Percentiles rank a stretch among this genome's conserved stretches.
phyloP scores from a whole-genome alignment of 257 asterid genomes.

The Solanum medicagineum region DNA sequence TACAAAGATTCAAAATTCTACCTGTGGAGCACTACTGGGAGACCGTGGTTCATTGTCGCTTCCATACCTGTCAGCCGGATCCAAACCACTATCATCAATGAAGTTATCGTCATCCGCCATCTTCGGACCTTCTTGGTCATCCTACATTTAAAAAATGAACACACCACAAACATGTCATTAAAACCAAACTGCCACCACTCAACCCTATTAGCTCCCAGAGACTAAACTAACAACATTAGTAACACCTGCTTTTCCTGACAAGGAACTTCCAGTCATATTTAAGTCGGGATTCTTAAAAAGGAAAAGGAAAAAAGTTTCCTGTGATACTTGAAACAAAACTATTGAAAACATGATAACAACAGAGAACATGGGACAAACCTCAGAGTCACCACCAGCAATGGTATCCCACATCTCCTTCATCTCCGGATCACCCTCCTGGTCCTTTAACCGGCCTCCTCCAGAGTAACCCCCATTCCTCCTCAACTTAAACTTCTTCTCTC shows the following conservation, averaged over 20 bases:
- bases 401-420: slow-evolving; percentile 98
- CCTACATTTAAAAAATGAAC: slow-evolving; percentile 24
- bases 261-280: neutral
- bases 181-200: neutral
- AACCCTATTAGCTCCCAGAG: neutral
- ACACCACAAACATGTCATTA: neutral
- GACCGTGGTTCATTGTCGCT: slow-evolving; percentile 46
- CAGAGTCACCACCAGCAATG: slow-evolving; percentile 49
- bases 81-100: slow-evolving; percentile 75
- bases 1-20: neutral
- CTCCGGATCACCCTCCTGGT: slow-evolving; percentile 75
- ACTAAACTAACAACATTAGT: neutral
- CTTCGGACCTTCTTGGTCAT: slow-evolving; percentile 59
- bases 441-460: slow-evolving; percentile 49
- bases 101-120: slow-evolving; percentile 69
- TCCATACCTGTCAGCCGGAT: slow-evolving; percentile 62
- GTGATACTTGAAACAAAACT: neutral
- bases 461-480: slow-evolving; percentile 27
- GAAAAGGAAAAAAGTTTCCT: neutral
- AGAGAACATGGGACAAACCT: slow-evolving; percentile 13
- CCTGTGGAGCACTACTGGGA: slow-evolving; percentile 69
- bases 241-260: neutral
- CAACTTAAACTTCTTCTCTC: slow-evolving; percentile 40
- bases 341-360: neutral
- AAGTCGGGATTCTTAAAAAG: neutral